Base-by-base conservation (phyloP, 352 stramenopile species). In the Phytophthora pluvialis region DNA sequence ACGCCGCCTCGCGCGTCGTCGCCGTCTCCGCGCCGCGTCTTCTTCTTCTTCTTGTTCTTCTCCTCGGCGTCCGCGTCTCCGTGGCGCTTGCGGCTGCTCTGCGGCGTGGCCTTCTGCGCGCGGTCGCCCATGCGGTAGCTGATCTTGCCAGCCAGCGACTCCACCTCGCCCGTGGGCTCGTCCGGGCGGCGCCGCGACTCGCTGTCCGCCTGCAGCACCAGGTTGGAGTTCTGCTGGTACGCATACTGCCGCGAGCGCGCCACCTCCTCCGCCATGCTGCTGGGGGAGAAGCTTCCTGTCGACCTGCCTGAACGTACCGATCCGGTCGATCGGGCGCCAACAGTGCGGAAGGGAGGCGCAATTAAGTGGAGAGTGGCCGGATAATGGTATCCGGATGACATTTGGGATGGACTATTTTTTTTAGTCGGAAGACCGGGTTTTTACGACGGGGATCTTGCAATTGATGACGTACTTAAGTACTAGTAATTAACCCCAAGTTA, bases 141-240 rank as follows among this genome's bases (percentile, higher is more conserved):
- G 63, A 93, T 84, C 49, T 85, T 83, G 3, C 89, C 89, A 0
- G 74, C 84, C 25, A 97, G 72, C 40, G 83, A 92, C 79, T 95
- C 87, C 54, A 97, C 89, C 46, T 97, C 89, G 49, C 89, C 89
- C 56, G 88, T 96, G 21, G 88, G 82, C 66, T 97, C 88, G 57
- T 96, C 85, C 10, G 78, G 78, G 7, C 83, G 78, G 10, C 92
- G 83, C 16, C 89, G 81, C 56, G 78, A 89, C 57, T 94, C 90
- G 64, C 84, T 88, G 58, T 98, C 92, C 6, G 93, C 90, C 72
- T 98, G 87, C 46, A 98, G 78, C 68, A 98, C 95, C 44, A 98
- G 77, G 75, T 98, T 98, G 31, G 90, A 98, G 83, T 98, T 98
- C 70, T 93, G 78, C 61, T 77, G 68, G 82, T 98, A 98, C 61